Percentiles rank a stretch among this genome's conserved stretches.
phyloP scores from a whole-genome alignment of 2,329 filamentous ascomycete species.

The Colletotrichum australisinense region DNA sequence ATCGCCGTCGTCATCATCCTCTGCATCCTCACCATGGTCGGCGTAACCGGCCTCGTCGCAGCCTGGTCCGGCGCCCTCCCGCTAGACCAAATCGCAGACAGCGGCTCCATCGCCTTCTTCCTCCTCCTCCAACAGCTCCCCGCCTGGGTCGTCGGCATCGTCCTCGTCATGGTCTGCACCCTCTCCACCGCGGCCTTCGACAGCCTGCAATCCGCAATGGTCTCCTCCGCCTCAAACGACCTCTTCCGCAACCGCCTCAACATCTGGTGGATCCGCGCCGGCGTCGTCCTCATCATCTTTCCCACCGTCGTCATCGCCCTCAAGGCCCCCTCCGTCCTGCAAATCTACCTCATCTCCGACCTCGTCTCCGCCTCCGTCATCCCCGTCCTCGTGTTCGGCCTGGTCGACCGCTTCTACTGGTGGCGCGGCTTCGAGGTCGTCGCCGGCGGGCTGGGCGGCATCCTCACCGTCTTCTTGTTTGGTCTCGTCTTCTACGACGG shows the following conservation, averaged over 20 bases:
- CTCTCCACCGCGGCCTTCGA: constrained; percentile 85
- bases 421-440: constrained; percentile 87
- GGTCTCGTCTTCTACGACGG: constrained; percentile 86
- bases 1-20: constrained; percentile 74
- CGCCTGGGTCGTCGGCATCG: constrained; percentile 83
- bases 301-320: constrained; percentile 81
- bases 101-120: constrained; percentile 80
- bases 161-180: constrained; percentile 83
- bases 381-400: constrained; percentile 79
- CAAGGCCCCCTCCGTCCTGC: constrained; percentile 78
- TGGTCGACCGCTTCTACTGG: constrained; percentile 74
- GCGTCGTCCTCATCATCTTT: constrained; percentile 78
- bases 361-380: constrained; percentile 82
- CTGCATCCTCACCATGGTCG: constrained; percentile 78
- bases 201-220: constrained; percentile 84
- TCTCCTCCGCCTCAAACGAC: constrained; percentile 86
- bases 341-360: constrained; percentile 87
- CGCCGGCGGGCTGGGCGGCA: constrained; percentile 79
- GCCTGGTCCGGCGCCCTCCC: constrained; percentile 81
- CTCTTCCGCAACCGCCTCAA: constrained; percentile 85
- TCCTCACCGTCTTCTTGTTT: constrained; percentile 85
- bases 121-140: constrained; percentile 78
- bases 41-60: constrained; percentile 78
- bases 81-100: constrained; percentile 66
- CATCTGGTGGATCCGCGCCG: constrained; percentile 77